Evolutionary conservation across 75 land plant genomes (phyloP).

Genomic region (Cryptomeria japonica): DNA sequence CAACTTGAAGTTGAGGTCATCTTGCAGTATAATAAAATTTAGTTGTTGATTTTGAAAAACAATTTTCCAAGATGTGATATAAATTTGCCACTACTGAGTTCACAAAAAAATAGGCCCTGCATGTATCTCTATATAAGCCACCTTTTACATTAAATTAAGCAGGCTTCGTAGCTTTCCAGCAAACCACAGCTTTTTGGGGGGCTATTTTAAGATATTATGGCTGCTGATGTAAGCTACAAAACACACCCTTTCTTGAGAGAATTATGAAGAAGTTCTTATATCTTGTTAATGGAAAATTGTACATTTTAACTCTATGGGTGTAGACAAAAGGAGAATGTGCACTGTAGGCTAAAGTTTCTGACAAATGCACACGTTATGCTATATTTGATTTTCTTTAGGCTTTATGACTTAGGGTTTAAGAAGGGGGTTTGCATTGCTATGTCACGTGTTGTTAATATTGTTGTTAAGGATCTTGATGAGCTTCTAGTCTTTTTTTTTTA

Average conservation of each 20-base stretch:
- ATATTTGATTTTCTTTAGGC: background rate
- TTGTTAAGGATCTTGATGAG: too few species aligned
- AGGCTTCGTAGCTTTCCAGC: background rate
- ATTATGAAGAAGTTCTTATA: background rate
- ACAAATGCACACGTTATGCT: background rate
- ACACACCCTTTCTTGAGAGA: background rate
- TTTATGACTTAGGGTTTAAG: background rate
- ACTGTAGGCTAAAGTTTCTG: background rate
- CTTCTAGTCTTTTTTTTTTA: too few species aligned
- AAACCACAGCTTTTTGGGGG: background rate
- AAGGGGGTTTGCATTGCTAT: background rate
- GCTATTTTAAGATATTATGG: background rate
- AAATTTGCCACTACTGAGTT: background rate
- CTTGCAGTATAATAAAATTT: background rate
- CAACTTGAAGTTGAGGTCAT: background rate
- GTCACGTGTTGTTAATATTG: too few species aligned
- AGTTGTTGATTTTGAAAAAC: background rate
- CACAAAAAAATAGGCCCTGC: background rate
- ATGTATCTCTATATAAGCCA: background rate
- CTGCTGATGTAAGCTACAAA: background rate
- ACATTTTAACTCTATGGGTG: background rate
- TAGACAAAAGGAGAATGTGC: too few species aligned
- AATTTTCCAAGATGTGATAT: background rate
- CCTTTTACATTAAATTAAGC: conserved; percentile 1
- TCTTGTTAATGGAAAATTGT: background rate